Evolutionary conservation across 345 rosid species (phyloP).

Genomic region (Syzygium aqueum): DNA sequence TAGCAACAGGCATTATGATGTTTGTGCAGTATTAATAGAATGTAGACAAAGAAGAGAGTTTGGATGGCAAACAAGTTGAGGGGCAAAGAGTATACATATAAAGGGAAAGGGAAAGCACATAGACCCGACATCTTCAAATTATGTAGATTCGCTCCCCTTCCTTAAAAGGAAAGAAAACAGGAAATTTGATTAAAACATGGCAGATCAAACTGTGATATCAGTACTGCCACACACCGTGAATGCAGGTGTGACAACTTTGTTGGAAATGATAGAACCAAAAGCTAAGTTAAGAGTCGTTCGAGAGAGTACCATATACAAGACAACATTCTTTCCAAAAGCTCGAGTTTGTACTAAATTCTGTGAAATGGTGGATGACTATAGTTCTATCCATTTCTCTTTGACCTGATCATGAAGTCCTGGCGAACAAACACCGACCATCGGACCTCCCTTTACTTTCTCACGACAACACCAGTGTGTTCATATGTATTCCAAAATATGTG

Average conservation of each 20-base stretch:
- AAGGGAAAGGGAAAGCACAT: background rate
- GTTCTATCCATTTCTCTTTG: background rate
- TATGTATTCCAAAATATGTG: background rate
- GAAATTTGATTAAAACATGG: background rate
- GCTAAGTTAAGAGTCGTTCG: background rate
- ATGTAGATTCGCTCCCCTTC: background rate
- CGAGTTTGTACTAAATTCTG: background rate
- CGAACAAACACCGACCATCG: background rate
- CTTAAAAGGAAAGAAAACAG: background rate
- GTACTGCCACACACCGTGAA: background rate
- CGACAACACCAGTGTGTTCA: background rate
- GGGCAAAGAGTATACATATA: background rate
- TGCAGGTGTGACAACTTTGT: background rate
- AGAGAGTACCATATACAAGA: background rate
- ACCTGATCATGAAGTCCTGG: background rate
- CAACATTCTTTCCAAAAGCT: background rate
- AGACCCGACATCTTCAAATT: background rate
- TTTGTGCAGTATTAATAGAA: background rate
- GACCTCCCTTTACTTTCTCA: background rate
- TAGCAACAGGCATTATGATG: background rate
- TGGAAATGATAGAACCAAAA: background rate
- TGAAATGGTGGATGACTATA: background rate
- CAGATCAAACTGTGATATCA: background rate
- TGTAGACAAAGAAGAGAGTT: background rate
- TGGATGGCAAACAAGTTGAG: background rate